Base-by-base conservation (phyloP, 2,329 filamentous ascomycete species). In the Exophiala calicioides region DNA sequence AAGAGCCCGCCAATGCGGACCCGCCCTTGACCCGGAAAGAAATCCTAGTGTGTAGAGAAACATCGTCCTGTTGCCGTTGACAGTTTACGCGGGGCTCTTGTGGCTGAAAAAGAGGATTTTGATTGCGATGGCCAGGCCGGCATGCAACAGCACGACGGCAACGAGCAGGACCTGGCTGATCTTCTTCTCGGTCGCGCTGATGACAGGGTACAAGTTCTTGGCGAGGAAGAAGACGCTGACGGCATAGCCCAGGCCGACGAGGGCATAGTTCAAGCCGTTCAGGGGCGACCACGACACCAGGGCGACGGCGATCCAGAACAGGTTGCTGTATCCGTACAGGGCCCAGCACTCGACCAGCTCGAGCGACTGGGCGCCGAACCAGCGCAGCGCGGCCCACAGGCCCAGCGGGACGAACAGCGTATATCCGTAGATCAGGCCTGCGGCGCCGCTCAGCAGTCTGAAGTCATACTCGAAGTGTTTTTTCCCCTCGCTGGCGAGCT, bases 241-340 rank as follows among this genome's bases (percentile, higher is more conserved):
- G 31, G 79, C 88, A 65, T 91, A 91, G 24, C 90, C 90, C 55
- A 96, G 77, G 21, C 80, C 90, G 12, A 96, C 90, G 67, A 98
- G 95, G 13, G 89, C 81, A 80, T 88, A 97, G 74, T 98, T 98
- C 57, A 98, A 80, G 45, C 89, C 82, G 44, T 82, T 83, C 59
- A 96, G 74, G 42, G 86, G 86, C 55, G 86, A 91, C 87, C 90
- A 96, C 65, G 86, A 90, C 58, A 96, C 88, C 53, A 95, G 72
- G 36, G 93, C 90, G 32, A 98, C 90, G 2, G 86, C 88, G 60
- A 98, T 90, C 93, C 93, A 98, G 63, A 98, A 88, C 62, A 98
- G 75, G 72, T 98, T 98, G 47, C 86, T 82, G 74, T 98, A 98
- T 44, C 93, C 93, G 68, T 97, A 98, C 26, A 98, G 75, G 50